Base-by-base conservation (phyloP, 2,329 filamentous ascomycete genomes). In the Chaetomium olivaceum region DNA sequence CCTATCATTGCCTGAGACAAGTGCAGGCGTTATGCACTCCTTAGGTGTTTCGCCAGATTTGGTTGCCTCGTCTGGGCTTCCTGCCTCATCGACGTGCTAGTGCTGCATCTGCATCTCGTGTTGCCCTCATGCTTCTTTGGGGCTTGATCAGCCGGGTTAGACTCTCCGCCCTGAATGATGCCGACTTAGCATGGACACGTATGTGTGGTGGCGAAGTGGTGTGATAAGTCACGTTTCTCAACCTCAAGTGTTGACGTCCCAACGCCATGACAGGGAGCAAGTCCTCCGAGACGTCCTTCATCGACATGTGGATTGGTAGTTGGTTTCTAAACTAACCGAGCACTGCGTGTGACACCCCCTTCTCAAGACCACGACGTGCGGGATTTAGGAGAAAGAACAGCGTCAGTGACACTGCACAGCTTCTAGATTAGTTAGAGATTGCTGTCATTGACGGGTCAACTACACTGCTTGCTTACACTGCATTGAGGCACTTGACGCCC, bases 61-160 rank as follows among this genome's bases (percentile, higher is more conserved):
- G 61, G 61, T 58, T 58, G 61, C 61, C 61, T 63, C 23, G 61
- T 63, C 46, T 29, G 29, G 31, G 43, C n/a, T 21, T 43, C 39
- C n/a, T 54, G 48, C 31, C 50, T 52, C 25, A 43, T 54, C 29
- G 39, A 16, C 48, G 29, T 27, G 16, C 29, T 51, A 48, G n/a
- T 61, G 58, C 48, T 43, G 31, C 48, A 60, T 60, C 46, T 39
- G 46, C 12, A 33, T n/a, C 39, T 60, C 43, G 48, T 61, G 29
- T 52, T 39, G 56, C 36, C 56, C 11, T 25, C 23, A 12, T 48
- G 8, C 46, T 23, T 23, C 46, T 48, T 48, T 48, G 1, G 46
- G 46, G 39, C n/a, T 1, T 48, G 46, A 48, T 48, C 21, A 23
- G 46, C 46, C n/a, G 46, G 46, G n/a, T 21, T 23, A 3, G 19